These are phyloP conservation scores for Ceratobasidium sp. DNA, from an alignment of 1,284 basidiomycete species.

Conservation along the genomic window DNA sequence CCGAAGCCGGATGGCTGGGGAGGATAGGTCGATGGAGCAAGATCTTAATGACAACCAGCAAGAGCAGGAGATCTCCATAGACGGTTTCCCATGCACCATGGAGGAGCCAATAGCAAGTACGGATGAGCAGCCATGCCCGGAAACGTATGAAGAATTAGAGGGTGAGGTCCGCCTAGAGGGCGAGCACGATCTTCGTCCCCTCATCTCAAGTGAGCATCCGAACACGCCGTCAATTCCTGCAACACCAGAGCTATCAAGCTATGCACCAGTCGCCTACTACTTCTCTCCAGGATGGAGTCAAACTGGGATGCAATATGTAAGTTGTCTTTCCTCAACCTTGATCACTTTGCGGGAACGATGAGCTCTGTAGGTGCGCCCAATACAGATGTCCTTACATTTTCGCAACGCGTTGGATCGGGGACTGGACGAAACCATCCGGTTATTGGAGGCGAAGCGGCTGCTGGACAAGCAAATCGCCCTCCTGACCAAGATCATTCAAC, in stretches of 20 bases:
- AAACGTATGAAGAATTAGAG: not conserved
- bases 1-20: not conserved
- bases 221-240: not conserved
- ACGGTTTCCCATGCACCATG: not conserved
- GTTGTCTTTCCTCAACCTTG: too few relatives aligned
- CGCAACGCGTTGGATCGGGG: too few relatives aligned
- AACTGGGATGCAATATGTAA: constrained; percentile 19
- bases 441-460: constrained; percentile 1
- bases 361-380: too few relatives aligned
- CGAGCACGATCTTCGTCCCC: not conserved
- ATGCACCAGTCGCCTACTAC: constrained; percentile 7
- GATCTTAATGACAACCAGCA: not conserved
- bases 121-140: not conserved
- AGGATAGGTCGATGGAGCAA: not conserved
- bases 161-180: not conserved
- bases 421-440: too few relatives aligned
- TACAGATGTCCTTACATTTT: too few relatives aligned
- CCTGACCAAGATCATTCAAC: constrained; percentile 12
- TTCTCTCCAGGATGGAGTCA: constrained; percentile 8
- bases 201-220: not conserved
- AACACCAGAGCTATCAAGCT: not conserved
- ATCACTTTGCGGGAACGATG: too few relatives aligned
- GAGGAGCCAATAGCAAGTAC: not conserved
- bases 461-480: not conserved
- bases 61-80: not conserved